Base-by-base conservation (phyloP, 1,284 basidiomycete species). In the Anthracocystis setariae region DNA sequence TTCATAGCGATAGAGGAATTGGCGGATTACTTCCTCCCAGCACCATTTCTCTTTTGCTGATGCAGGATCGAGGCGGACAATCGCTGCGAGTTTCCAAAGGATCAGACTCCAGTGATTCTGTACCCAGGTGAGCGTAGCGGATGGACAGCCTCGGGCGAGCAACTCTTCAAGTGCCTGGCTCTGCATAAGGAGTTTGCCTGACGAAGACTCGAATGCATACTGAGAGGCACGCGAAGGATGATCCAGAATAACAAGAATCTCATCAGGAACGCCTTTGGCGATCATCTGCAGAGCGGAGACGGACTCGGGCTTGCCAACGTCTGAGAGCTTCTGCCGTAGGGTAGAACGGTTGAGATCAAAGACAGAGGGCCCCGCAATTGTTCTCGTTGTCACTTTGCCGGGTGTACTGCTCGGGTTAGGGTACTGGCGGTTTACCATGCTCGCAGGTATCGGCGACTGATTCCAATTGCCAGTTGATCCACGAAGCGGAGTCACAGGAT, bases 71-170 rank as follows among this genome's bases (percentile, higher is more conserved):
- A 93, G 86, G 37, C 87, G 86, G 0, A 89, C 89, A 86, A 92
- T 88, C 3, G 91, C 90, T 1, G 93, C 92, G 10, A 97, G 84
- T 83, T 98, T 98, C 96, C 96, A 98, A 7, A 98, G 86, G 40
- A 98, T 89, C 42, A 94, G 84, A 5, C 85, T 81, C 91, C 93
- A 98, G 76, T 97, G 94, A 77, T 97, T 96, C 37, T 91, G 87
- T 1, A 96, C 89, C 95, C 95, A 98, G 27, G 86, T 81, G 64
- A 88, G 85, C 3, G 88, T 89, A 2, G 87, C 90, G n/a, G 90
- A 85, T 3, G 23, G 27, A n/a, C 69, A 76, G 18, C 78, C 78
- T 9, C 56, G 48, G 10, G 49, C 32, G 2, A 38, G 50, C 7
- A 82, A 52, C 60, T 57, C 61, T 10, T 61, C 54, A 3, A 75